These are phyloP conservation scores for Neoscytalidium dimidiatum DNA, from an alignment of 2,329 filamentous ascomycete species.

Conservation along the genomic window DNA sequence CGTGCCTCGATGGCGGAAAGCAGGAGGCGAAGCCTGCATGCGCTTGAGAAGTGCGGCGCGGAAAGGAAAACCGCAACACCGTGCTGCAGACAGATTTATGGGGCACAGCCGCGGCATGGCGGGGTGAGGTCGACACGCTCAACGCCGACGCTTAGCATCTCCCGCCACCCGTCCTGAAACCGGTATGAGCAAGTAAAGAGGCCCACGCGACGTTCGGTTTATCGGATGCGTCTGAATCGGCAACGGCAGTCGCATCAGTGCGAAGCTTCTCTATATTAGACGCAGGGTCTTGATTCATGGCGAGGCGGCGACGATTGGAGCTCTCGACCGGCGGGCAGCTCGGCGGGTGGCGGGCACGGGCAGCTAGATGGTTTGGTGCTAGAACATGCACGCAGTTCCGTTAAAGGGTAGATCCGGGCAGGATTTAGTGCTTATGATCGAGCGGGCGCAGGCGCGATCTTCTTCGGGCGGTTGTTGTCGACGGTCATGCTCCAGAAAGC, in stretches of 20 bases:
- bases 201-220: not conserved
- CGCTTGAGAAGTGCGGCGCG: not conserved
- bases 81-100: not conserved
- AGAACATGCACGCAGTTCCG: conserved; percentile 10
- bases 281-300: conserved; percentile 8
- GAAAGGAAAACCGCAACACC: not conserved
- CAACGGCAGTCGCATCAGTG: not conserved
- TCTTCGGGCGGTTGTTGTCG: not conserved
- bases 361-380: conserved; percentile 1
- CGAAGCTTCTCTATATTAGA: conserved; percentile 11
- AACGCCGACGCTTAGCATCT: not conserved
- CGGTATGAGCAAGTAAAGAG: not conserved
- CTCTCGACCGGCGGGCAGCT: not conserved
- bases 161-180: not conserved
- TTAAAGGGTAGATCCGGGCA: conserved; percentile 15
- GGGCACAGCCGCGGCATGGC: not conserved
- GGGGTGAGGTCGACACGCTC: not conserved
- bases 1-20: not conserved
- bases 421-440: conserved; percentile 11
- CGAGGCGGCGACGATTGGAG: not conserved
- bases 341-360: not conserved
- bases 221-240: conserved; percentile 4
- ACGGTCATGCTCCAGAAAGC: conserved; percentile 5
- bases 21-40: not conserved
- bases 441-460: conserved; percentile 1